Evolutionary conservation across 2,329 filamentous ascomycete genomes (phyloP), one percentile per base, ranked within the genome.

Genomic region (Diaporthe ampelina): DNA sequence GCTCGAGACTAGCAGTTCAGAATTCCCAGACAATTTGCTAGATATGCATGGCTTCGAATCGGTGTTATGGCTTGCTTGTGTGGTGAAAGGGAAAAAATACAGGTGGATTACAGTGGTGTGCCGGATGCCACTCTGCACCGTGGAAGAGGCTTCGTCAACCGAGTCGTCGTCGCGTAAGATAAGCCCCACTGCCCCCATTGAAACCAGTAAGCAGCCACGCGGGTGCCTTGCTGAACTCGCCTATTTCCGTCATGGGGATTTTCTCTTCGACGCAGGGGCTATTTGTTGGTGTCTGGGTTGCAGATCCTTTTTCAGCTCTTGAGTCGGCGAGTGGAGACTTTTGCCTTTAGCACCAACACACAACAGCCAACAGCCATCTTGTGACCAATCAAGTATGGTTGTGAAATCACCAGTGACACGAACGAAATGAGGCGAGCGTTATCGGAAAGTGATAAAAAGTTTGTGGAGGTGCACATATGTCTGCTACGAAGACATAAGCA

Each of bases 231-330:
- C 17, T 24, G 24, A 13, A 6, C 29, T 67, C 43, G 61, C 61
- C 11, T 50, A 67, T 24, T 50, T 37, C 17, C 35, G 11, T 50
- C 61, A 63, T 8, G 59, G 8, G 3, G 10, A 37, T 65, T 35
- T 45, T 45, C 17, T 17, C 11, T 26, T 50, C 29, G n/a, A 35
- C 21, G 21, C 43, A 50, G 43, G 61, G 61, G 29, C 35, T 24
- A 17, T 4, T 50, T 29, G 43, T 50, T 32, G 61, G 61, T 35
- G 61, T 50, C 29, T 11, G 17, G 32, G 26, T 50, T 24, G 61
- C 61, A 21, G 26, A 67, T 67, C 61, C 19, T 50, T 50, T 67
- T 67, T 67, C 61, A 67, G 61, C 61, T 67, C 29, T 29, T 2
- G 19, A n/a, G 61, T 24, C 15, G 61, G 43, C 8, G 61, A 8